Conservation (phyloP, 176 grass and related monocot genomes). For the Thalia dealbata region DNA sequence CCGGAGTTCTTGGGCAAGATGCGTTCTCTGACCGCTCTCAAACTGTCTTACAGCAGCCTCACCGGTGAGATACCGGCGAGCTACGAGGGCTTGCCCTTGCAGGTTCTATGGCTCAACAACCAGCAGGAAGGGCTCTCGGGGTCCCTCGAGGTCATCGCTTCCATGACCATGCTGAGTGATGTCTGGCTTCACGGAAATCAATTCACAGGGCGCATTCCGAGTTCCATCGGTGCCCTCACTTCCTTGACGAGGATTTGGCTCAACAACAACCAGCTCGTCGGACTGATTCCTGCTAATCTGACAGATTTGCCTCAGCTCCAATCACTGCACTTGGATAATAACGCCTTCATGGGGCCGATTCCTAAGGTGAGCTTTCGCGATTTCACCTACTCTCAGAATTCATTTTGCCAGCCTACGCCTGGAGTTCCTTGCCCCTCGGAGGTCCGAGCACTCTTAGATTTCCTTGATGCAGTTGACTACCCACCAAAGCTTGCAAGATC, state of each 20-base stretch:
- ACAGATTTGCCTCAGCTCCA: neutral
- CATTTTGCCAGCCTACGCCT: constrained; percentile 3
- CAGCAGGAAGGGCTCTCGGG: constrained; percentile 50
- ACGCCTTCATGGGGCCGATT: constrained; percentile 11
- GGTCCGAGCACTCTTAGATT: constrained; percentile 7
- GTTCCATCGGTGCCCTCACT: constrained; percentile 33
- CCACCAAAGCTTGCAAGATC: neutral
- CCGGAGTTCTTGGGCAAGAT: constrained; percentile 42
- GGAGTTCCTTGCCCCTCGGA: constrained; percentile 6
- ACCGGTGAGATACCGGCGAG: constrained; percentile 36
- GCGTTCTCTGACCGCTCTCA: constrained; percentile 32
- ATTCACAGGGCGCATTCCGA: constrained; percentile 54
- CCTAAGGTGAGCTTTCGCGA: constrained; percentile 2
- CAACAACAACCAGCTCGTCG: constrained; percentile 63
- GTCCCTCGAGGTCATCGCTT: constrained; percentile 39
- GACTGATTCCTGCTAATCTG: constrained; percentile 32
- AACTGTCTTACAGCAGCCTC: constrained; percentile 67
- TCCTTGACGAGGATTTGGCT: constrained; percentile 32
- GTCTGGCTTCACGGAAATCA: constrained; percentile 90
- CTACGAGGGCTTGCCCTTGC: constrained; percentile 32
- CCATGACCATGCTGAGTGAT: constrained; percentile 34
- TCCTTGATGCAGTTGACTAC: constrained; percentile 4
- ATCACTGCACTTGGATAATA: constrained; percentile 11
- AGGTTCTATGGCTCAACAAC: constrained; percentile 87
- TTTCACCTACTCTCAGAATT: constrained; percentile 13